phyloP scores from a whole-genome alignment of 495 filamentous ascomycete genomes.

The Hyaloscypha hepaticicola region DNA sequence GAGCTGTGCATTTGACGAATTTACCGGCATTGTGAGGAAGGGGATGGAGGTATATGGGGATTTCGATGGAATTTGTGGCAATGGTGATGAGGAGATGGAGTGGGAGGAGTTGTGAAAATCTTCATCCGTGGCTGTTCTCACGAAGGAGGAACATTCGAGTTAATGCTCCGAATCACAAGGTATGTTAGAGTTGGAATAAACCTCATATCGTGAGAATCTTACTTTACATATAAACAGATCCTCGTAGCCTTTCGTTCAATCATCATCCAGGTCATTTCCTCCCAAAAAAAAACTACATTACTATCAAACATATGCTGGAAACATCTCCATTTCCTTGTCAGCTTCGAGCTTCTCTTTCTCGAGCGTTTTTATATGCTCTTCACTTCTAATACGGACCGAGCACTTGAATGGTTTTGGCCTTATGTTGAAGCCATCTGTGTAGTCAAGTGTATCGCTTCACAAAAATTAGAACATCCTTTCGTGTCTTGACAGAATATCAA shows the following conservation, averaged over 20 bases:
- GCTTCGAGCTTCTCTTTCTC: conserved; percentile 36
- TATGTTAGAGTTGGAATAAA: too few species aligned
- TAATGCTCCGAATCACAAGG: not conserved
- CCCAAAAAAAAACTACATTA: not conserved
- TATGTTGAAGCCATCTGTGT: conserved; percentile 40
- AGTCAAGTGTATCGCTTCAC: conserved; percentile 29
- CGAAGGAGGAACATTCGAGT: too few species aligned
- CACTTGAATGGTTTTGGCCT: conserved; percentile 39
- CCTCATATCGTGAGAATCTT: not conserved
- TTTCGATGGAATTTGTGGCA: conserved; percentile 28
- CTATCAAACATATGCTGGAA: conserved; percentile 27
- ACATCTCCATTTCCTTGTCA: conserved; percentile 32
- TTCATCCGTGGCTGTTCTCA: too few species aligned
- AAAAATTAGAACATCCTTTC: conserved; percentile 9
- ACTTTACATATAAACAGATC: not conserved
- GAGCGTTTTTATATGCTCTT: conserved; percentile 33
- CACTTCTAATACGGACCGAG: conserved; percentile 30
- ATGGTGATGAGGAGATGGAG: conserved; percentile 8
- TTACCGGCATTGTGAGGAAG: conserved; percentile 16
- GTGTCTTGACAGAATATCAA: not conserved
- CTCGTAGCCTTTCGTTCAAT: not conserved
- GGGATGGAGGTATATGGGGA: conserved; percentile 28
- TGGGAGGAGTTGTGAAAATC: not conserved
- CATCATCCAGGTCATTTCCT: not conserved
- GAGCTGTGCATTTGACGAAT: conserved; percentile 38